Evolutionary conservation across 2,329 filamentous ascomycete genomes (phyloP).

Genomic region (Epichloe gansuensis): DNA sequence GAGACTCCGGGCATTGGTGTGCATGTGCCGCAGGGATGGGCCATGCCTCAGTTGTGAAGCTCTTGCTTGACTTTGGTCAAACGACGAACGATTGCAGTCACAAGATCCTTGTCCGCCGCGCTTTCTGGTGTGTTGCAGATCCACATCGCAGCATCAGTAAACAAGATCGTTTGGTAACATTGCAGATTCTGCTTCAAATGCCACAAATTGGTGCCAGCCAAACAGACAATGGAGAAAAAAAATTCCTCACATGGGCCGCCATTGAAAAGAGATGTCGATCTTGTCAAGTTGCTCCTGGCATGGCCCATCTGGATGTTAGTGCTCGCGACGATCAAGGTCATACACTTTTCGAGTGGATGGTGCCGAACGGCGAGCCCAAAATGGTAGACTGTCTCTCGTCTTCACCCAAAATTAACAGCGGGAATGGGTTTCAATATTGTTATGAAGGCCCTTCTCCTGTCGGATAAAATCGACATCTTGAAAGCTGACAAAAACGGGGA

Average conservation of each 20-base stretch:
- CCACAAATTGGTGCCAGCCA: neutral
- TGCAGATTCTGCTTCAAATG: neutral
- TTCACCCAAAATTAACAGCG: neutral
- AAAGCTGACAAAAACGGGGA: neutral
- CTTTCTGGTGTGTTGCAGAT: neutral
- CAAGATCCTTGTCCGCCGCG: neutral
- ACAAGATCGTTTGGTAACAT: neutral
- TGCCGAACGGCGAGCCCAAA: neutral
- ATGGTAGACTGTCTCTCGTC: neutral
- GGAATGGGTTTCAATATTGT: neutral
- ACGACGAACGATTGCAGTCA: neutral
- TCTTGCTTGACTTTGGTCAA: neutral
- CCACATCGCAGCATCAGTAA: neutral
- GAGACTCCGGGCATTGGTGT: neutral
- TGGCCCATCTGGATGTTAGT: neutral
- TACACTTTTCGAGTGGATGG: neutral
- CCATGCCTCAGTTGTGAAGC: neutral
- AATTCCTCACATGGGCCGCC: neutral
- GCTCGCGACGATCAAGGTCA: neutral
- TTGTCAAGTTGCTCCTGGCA: neutral
- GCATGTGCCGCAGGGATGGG: neutral
- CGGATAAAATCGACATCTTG: neutral
- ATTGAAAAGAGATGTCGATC: neutral
- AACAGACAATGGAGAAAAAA: neutral
- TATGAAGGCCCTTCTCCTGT: neutral